phyloP scores from a whole-genome alignment of 352 stramenopile species.

The Globisporangium recalcitrans region DNA sequence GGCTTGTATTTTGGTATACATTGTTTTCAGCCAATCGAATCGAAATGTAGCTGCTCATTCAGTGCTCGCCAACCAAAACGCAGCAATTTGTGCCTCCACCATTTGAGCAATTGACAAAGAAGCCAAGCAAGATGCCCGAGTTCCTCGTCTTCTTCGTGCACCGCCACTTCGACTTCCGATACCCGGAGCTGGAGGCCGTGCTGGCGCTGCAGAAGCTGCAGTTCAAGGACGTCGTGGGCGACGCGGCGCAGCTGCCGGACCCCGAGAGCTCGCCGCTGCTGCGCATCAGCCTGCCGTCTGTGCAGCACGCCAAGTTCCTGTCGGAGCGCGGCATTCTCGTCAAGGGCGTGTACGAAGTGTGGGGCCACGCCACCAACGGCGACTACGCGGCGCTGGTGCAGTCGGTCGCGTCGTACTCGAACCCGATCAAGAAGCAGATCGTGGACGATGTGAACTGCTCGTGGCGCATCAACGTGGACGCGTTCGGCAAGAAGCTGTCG shows the following conservation, averaged over 20 bases:
- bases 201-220: conserved; percentile 53
- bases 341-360: conserved; percentile 81
- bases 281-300: conserved; percentile 50
- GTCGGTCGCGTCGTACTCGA: conserved; percentile 31
- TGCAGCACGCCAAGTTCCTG: conserved; percentile 65
- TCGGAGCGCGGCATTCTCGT: conserved; percentile 74
- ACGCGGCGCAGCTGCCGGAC: conserved; percentile 31
- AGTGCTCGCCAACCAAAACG: conserved; percentile 10
- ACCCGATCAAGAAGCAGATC: conserved; percentile 38
- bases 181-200: conserved; percentile 75
- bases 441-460: conserved; percentile 38
- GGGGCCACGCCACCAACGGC: conserved; percentile 30
- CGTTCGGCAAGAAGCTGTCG: conserved; percentile 77
- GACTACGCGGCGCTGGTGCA: conserved; percentile 50
- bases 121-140: conserved; percentile 32
- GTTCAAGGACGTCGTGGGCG: conserved; percentile 25
- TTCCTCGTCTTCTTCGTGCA: conserved; percentile 84
- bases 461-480: conserved; percentile 75
- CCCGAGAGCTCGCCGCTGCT: conserved; percentile 60
- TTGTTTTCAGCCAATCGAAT: conserved; percentile 1
- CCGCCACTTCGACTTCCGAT: conserved; percentile 78
- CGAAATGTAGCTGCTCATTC: neutral
- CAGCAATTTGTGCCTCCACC: neutral
- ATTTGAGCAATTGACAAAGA: neutral
- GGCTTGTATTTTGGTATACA: neutral